Base-by-base conservation (phyloP, 768 basidiomycete species). In the Lentinula detonsa region DNA sequence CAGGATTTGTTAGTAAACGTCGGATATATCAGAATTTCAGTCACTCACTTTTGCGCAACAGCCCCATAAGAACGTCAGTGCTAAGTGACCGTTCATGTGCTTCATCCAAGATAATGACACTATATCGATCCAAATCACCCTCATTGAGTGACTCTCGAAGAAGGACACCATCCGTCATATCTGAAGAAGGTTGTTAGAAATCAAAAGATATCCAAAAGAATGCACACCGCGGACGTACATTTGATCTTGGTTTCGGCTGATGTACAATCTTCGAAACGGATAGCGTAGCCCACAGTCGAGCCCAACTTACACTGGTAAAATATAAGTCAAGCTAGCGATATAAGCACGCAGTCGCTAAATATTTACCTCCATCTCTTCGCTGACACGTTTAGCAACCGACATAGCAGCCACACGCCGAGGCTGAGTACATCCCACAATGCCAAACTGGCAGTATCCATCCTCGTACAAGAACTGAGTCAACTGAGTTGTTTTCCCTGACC, bases 351-450 rank as follows among this genome's bases (percentile, higher is more conserved):
- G 45, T 50, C 57, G 46, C 5, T 21, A 56, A 7, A 28, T 31
- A 70, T 85, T 59, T 50, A 92, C 92, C 85, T 97, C 93, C 90
- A 99, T 98, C 75, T 99, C 97, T 70, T 99, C 97, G 69, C 93
- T 95, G 61, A 99, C 97, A 73, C 97, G 95, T 77, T 99, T 98
- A n/a, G 97, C 97, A 6, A 98, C 97, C 9, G 93, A 95, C 97
- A 99, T 98, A 15, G 97, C 97, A 49, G 97, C 97, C 33, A 99
- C 97, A 76, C 97, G 95, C 66, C 97, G 85, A 53, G 97, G 97
- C 70, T 99, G 97, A 0, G 97, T 99, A 70, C 97, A 99, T 10
- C 96, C 96, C 54, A 99, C 86, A 46, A 98, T 81, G 16, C 96
- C 96, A 74, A 87, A 83, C 4, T 83, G 71, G 65, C 95, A 92